Evolutionary conservation across 305 asterid genomes (phyloP).

Genomic region (Solanum hybrid): DNA sequence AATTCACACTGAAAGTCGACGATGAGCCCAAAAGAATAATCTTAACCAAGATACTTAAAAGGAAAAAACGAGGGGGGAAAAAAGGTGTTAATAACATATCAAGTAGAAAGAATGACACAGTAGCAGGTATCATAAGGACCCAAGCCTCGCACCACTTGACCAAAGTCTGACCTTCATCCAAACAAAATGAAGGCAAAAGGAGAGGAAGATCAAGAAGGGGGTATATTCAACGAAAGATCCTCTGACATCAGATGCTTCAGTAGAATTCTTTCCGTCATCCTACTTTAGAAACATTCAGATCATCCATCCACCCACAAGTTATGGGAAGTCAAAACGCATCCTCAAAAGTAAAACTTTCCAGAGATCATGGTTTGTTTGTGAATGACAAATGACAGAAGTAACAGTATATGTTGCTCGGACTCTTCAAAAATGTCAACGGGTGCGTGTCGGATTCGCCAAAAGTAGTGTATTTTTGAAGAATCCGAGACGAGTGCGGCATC

Average conservation of each 20-base stretch:
- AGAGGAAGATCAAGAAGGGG: neutral
- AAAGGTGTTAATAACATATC: neutral
- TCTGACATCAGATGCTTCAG: neutral
- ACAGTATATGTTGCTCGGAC: neutral
- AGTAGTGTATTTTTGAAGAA: too few relatives aligned
- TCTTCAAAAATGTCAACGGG: too few relatives aligned
- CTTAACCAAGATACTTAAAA: neutral
- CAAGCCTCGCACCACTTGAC: neutral
- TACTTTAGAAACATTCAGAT: neutral
- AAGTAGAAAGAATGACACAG: neutral
- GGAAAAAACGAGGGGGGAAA: neutral
- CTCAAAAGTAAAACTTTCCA: neutral
- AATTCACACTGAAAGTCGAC: neutral
- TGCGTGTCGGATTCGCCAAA: too few relatives aligned
- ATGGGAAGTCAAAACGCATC: neutral
- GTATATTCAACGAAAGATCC: neutral
- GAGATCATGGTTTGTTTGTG: neutral
- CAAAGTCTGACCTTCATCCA: neutral
- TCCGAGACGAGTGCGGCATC: too few relatives aligned
- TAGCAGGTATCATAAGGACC: neutral
- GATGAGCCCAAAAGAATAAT: neutral
- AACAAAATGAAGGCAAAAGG: neutral
- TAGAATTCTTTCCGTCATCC: neutral
- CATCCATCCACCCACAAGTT: neutral
- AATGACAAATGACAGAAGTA: neutral